These are phyloP conservation scores for Mycena belliarum DNA, from an alignment of 768 basidiomycete genomes.

Conservation along the genomic window DNA sequence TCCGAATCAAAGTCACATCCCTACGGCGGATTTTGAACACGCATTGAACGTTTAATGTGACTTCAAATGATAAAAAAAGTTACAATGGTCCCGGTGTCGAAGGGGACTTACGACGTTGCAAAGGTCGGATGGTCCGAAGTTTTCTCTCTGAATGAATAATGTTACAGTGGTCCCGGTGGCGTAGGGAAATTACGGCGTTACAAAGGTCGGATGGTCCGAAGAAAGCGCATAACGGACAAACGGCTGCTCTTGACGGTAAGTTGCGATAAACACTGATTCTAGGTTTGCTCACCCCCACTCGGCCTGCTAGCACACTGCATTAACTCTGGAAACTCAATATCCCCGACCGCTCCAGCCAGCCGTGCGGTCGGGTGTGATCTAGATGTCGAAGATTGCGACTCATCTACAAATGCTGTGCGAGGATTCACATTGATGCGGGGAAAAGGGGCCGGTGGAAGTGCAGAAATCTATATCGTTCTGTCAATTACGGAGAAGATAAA, in stretches of 20 bases:
- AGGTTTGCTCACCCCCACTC: too few relatives aligned
- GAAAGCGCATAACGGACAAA: not conserved
- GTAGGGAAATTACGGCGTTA: not conserved
- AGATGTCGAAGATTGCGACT: conserved; percentile 10
- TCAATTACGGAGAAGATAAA: not conserved
- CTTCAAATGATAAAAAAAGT: too few relatives aligned
- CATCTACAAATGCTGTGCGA: not conserved
- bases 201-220: not conserved
- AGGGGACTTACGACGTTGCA: too few relatives aligned
- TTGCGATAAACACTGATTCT: too few relatives aligned
- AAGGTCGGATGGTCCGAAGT: not conserved
- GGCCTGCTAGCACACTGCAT: not conserved
- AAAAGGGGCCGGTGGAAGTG: not conserved
- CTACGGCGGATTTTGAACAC: not conserved
- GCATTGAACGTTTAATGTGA: too few relatives aligned
- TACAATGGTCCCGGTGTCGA: too few relatives aligned
- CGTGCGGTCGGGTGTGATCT: not conserved
- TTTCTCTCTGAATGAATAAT: not conserved
- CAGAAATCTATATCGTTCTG: too few relatives aligned
- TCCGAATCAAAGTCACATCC: not conserved
- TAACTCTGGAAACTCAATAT: not conserved
- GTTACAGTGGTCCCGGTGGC: conserved; percentile 3
- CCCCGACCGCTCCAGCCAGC: not conserved
- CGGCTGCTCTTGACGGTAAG: not conserved
- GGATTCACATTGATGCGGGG: not conserved